Evolutionary conservation across 768 basidiomycete species (phyloP).

Genomic region (Leccinum sublutescens): DNA sequence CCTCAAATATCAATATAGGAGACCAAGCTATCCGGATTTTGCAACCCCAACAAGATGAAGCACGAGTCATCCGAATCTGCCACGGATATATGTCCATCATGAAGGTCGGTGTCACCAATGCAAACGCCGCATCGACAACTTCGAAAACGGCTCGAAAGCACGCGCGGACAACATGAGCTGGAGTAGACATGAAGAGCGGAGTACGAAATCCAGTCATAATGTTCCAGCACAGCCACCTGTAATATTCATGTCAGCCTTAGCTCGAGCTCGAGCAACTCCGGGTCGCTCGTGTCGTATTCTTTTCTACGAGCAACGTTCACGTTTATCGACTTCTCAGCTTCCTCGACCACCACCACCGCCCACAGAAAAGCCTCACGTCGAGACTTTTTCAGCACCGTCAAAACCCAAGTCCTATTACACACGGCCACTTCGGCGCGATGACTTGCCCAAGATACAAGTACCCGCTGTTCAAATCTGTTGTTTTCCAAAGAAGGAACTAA

Average conservation of each 20-base stretch:
- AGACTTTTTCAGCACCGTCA: constrained; percentile 45
- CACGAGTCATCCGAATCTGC: too few relatives aligned
- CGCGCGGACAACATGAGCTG: too few relatives aligned
- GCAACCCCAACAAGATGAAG: too few relatives aligned
- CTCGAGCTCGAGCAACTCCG: constrained; percentile 9
- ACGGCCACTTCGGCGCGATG: constrained; percentile 37
- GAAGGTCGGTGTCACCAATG: too few relatives aligned
- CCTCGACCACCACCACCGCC: constrained; percentile 31
- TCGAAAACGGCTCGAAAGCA: too few relatives aligned
- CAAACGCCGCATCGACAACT: too few relatives aligned
- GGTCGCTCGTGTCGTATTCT: constrained; percentile 11
- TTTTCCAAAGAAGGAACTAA: neutral
- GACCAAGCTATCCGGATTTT: too few relatives aligned
- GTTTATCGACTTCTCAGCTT: constrained; percentile 23
- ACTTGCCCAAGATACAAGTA: constrained; percentile 45
- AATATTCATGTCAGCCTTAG: constrained; percentile 16
- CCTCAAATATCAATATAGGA: too few relatives aligned
- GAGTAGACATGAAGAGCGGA: neutral
- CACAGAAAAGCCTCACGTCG: constrained; percentile 28
- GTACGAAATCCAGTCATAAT: neutral
- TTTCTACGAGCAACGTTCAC: constrained; percentile 9
- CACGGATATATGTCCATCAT: too few relatives aligned
- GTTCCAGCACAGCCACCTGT: constrained; percentile 5
- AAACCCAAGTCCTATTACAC: constrained; percentile 45
- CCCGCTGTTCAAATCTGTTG: neutral